Evolutionary conservation across 2,329 filamentous ascomycete genomes (phyloP), one percentile per base, ranked within the genome.

Genomic region (Zymoseptoria ardabiliae): DNA sequence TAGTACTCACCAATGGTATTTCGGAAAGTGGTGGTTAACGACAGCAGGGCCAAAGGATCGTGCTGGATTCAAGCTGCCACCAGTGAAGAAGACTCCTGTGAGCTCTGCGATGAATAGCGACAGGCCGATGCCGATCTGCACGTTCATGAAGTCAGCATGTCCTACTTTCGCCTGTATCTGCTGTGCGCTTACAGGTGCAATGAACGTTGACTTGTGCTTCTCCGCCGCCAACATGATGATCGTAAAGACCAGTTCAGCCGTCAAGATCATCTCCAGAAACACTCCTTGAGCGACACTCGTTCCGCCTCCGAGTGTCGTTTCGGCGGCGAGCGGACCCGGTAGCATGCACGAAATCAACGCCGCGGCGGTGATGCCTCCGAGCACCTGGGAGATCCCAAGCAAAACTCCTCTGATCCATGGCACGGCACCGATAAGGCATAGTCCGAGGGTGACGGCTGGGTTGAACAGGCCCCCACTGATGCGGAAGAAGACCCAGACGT

Each of bases 81-180:
- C 51, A 10, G 51, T 53, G 22, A 53, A 53, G 22, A 53, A 28
- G 22, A 50, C 75, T 20, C 70, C 69, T 2, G 65, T 61, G 25
- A 81, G 66, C 63, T 80, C 75, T 20, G 76, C 73, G 56, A 79
- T 72, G 67, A 80, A 81, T 0, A 80, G 71, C 50, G 76, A 68
- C 30, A 71, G 59, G 30, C 69, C 89, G 64, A 91, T 70, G 51
- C 71, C 73, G 20, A 76, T 66, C 52, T 45, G 17, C 35, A 45
- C 11, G 2, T 45, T 7, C 13, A 45, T n/a, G 2, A 45, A 7
- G 35, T 45, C 35, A 45, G 35, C 35, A 45, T 45, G 17, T 4
- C 17, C 35, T 17, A 2, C 7, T 17, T 5, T n/a, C 35, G 35
- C 35, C 17, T 45, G 13, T n/a, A 4, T n/a, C 35, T n/a, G 35